These are phyloP conservation scores for Phytophthora pini DNA, from an alignment of 352 stramenopile species.

Conservation along the genomic window DNA sequence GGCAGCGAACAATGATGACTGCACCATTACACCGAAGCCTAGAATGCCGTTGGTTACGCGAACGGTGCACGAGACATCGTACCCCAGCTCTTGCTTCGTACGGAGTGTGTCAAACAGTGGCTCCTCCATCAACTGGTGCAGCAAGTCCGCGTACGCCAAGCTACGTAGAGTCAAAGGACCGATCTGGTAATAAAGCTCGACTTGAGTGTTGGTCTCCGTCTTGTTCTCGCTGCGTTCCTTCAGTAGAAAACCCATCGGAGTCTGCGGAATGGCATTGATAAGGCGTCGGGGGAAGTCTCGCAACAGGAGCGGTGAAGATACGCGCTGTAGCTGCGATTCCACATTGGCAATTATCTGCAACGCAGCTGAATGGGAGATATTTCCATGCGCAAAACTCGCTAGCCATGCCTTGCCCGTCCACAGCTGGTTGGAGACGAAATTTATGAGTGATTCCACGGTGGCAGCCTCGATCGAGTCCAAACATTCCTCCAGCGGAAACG, in stretches of 20 bases:
- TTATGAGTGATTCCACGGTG: conserved; percentile 45
- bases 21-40: conserved; percentile 83
- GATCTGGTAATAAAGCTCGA: conserved; percentile 91
- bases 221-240: conserved; percentile 73
- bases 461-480: conserved; percentile 53
- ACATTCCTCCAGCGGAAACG: conserved; percentile 55
- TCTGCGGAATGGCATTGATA: conserved; percentile 65
- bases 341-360: conserved; percentile 46
- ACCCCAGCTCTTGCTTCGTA: conserved; percentile 90
- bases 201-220: conserved; percentile 83
- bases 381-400: conserved; percentile 77
- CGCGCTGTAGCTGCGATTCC: conserved; percentile 48
- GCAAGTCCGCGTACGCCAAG: conserved; percentile 80
- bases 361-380: conserved; percentile 51
- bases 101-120: conserved; percentile 88
- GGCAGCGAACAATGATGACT: conserved; percentile 79
- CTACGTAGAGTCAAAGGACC: conserved; percentile 64
- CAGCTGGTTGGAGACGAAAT: conserved; percentile 49
- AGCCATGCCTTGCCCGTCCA: conserved; percentile 62
- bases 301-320: conserved; percentile 37
- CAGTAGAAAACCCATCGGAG: conserved; percentile 52
- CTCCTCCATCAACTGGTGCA: conserved; percentile 91
- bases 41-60: conserved; percentile 84
- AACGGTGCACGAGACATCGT: conserved; percentile 90
- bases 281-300: conserved; percentile 49